These are phyloP conservation scores for Wickerhamiella azyma DNA, from an alignment of 805 yeast species.

Conservation along the genomic window DNA sequence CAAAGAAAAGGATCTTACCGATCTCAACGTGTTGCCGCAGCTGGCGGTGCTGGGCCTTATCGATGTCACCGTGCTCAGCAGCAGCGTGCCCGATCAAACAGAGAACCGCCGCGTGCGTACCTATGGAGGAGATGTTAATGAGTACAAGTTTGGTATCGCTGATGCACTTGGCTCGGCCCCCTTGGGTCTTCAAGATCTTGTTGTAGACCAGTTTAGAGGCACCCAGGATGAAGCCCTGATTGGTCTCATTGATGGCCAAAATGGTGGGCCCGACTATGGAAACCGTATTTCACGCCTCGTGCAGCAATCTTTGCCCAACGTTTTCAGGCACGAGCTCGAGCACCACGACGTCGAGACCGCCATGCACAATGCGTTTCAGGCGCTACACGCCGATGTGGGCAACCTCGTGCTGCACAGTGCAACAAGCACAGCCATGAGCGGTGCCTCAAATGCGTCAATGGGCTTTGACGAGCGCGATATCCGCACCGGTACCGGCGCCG, in stretches of 20 bases:
- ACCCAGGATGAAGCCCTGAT: conserved; percentile 67
- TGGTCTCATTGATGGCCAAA: conserved; percentile 74
- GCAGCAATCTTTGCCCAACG: conserved; percentile 55
- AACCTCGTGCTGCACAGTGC: conserved; percentile 23
- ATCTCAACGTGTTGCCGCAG: conserved; percentile 59
- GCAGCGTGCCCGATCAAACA: conserved; percentile 78
- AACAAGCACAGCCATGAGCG: background rate
- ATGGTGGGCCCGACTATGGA: conserved; percentile 28
- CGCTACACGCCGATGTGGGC: conserved; percentile 71
- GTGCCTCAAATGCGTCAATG: background rate
- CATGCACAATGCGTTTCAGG: conserved; percentile 64
- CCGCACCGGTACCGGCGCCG: conserved; percentile 70
- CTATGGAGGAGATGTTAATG: conserved; percentile 64
- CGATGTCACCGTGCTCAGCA: conserved; percentile 88
- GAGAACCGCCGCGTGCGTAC: conserved; percentile 78
- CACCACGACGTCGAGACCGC: conserved; percentile 50
- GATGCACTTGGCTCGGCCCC: conserved; percentile 62
- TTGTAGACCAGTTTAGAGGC: conserved; percentile 77
- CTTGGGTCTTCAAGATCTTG: conserved; percentile 69
- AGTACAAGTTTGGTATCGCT: conserved; percentile 79
- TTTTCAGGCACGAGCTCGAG: conserved; percentile 54
- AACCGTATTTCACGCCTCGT: conserved; percentile 48
- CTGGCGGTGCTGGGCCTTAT: conserved; percentile 70
- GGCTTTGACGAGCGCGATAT: conserved; percentile 44
- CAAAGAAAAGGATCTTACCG: conserved; percentile 30